Percentiles rank a stretch among this genome's conserved stretches.
Conservation (phyloP, 1,284 basidiomycete genomes). For the Apiotrichum mycotoxinovorans region DNA sequence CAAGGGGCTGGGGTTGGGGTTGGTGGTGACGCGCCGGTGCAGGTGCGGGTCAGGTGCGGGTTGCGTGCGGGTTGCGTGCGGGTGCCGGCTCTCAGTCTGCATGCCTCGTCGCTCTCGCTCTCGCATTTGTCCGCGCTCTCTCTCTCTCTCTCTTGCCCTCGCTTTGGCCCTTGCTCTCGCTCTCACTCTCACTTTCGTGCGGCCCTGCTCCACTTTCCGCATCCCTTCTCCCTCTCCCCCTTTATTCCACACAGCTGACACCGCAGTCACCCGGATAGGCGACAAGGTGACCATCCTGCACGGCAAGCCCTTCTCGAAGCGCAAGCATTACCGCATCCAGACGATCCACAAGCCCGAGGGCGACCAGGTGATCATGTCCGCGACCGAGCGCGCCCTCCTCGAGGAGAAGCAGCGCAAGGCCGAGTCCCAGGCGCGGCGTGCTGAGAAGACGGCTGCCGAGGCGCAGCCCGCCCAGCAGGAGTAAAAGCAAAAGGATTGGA, state of each 20-base stretch:
- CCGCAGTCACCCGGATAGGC: conserved; percentile 31
- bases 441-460: no score
- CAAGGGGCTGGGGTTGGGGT: no score
- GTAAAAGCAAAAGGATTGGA: background rate
- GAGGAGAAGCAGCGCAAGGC: background rate
- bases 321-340: conserved; percentile 33
- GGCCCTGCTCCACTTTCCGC: background rate
- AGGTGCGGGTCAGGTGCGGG: no score
- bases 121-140: no score
- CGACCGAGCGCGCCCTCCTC: background rate
- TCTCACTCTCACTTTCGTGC: no score
- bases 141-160: no score
- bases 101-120: no score
- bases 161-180: no score
- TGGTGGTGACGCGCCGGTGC: no score
- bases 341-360: conserved; percentile 16
- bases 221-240: background rate
- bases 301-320: conserved; percentile 32
- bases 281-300: conserved; percentile 41
- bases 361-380: background rate
- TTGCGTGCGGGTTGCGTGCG: no score
- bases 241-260: background rate
- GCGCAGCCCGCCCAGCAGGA: background rate
- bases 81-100: no score
- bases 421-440: no score